phyloP scores from a whole-genome alignment of 192 early-diverging fungal genomes.

The Podila clonocystis region DNA sequence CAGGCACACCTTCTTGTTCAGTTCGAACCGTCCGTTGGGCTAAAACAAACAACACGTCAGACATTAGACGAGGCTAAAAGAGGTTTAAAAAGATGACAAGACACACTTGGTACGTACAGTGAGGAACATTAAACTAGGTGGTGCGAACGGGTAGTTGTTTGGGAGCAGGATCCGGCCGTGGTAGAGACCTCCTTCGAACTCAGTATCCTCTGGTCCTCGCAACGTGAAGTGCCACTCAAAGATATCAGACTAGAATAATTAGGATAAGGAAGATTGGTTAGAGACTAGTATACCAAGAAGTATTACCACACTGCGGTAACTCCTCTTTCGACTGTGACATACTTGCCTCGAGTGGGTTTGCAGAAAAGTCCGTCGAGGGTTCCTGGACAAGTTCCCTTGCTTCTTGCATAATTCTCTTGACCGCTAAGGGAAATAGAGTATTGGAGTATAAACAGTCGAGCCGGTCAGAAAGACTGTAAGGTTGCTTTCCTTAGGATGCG shows the following conservation, averaged over 20 bases:
- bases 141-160: constrained; percentile 96
- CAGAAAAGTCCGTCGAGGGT: constrained; percentile 75
- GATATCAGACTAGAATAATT: constrained; percentile 76
- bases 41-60: constrained; percentile 6
- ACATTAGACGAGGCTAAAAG: neutral
- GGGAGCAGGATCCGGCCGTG: constrained; percentile 95
- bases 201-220: constrained; percentile 85
- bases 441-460: neutral
- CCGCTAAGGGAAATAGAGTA: constrained; percentile 54
- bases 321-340: neutral
- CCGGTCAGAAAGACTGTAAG: no score
- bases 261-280: neutral
- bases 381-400: constrained; percentile 76
- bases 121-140: constrained; percentile 80
- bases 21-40: constrained; percentile 89
- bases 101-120: constrained; percentile 58
- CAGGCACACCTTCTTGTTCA: constrained; percentile 94
- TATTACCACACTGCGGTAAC: neutral
- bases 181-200: constrained; percentile 87
- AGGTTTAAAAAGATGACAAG: neutral
- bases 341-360: constrained; percentile 72
- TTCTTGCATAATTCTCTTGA: constrained; percentile 87
- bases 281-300: neutral
- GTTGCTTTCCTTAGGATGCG: neutral
- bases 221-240: constrained; percentile 99